phyloP scores from a whole-genome alignment of 2,329 filamentous ascomycete species.

The Arthroderma sp. region DNA sequence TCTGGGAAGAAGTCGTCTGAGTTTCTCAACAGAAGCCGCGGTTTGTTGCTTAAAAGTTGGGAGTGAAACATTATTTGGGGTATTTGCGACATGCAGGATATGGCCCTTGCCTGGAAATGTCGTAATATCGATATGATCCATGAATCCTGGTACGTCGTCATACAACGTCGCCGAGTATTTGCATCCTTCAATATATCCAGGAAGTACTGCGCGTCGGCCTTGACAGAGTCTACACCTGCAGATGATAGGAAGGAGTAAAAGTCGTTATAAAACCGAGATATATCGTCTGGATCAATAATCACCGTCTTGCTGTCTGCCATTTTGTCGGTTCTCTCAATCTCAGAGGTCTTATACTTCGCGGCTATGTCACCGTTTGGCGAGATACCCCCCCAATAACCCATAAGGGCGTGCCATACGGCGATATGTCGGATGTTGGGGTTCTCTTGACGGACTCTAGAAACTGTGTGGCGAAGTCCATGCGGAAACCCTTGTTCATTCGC shows the following conservation, averaged over 20 bases:
- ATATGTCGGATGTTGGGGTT: slow-evolving; percentile 68
- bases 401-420: slow-evolving; percentile 85
- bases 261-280: slow-evolving; percentile 69
- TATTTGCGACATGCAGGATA: slow-evolving; percentile 89
- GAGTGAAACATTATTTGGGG: slow-evolving; percentile 78
- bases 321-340: slow-evolving; percentile 44
- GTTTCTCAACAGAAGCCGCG: slow-evolving; percentile 65
- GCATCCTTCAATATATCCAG: slow-evolving; percentile 63
- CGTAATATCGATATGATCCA: slow-evolving; percentile 69
- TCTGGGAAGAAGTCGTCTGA: slow-evolving; percentile 86
- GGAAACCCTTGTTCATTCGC: slow-evolving; percentile 72
- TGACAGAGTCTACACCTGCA: slow-evolving; percentile 72
- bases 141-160: slow-evolving; percentile 66
- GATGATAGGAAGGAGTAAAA: slow-evolving; percentile 73
- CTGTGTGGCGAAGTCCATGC: slow-evolving; percentile 58
- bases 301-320: slow-evolving; percentile 54
- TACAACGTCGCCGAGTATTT: slow-evolving; percentile 57
- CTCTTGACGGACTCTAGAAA: slow-evolving; percentile 54
- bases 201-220: slow-evolving; percentile 87
- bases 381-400: slow-evolving; percentile 85
- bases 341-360: slow-evolving; percentile 61
- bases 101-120: slow-evolving; percentile 64
- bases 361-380: slow-evolving; percentile 62
- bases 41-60: slow-evolving; percentile 64
- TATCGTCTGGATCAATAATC: slow-evolving; percentile 62